Evolutionary conservation across 805 yeast genomes (phyloP).

Genomic region (Suhomyces faveliae): DNA sequence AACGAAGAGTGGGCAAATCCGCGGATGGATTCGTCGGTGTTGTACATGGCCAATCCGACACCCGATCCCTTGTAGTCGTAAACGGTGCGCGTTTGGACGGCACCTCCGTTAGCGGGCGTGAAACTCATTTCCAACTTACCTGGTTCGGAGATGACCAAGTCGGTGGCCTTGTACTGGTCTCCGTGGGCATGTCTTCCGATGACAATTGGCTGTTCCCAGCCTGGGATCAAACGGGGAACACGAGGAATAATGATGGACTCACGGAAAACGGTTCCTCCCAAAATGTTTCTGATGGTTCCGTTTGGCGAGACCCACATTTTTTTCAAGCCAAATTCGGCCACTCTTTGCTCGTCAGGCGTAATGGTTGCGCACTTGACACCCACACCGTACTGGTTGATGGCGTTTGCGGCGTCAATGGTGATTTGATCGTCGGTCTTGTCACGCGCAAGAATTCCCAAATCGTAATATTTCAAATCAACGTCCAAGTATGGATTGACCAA

Average conservation of each 20-base stretch:
- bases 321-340: slow-evolving; percentile 66
- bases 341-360: slow-evolving; percentile 81
- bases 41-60: slow-evolving; percentile 80
- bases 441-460: slow-evolving; percentile 64
- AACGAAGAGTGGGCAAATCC: slow-evolving; percentile 82
- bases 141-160: slow-evolving; percentile 61
- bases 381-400: slow-evolving; percentile 71
- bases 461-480: slow-evolving; percentile 73
- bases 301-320: slow-evolving; percentile 87
- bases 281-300: slow-evolving; percentile 77
- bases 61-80: slow-evolving; percentile 66
- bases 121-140: slow-evolving; percentile 67
- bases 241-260: slow-evolving; percentile 79
- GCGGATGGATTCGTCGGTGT: slow-evolving; percentile 72
- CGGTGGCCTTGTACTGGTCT: slow-evolving; percentile 82
- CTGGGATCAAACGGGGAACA: slow-evolving; percentile 73
- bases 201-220: slow-evolving; percentile 80
- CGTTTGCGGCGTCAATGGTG: slow-evolving; percentile 77
- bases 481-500: slow-evolving; percentile 69
- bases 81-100: slow-evolving; percentile 48
- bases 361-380: slow-evolving; percentile 85
- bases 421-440: slow-evolving; percentile 71
- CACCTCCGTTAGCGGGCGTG: slow-evolving; percentile 61
- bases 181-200: slow-evolving; percentile 87
- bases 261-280: slow-evolving; percentile 82